These are phyloP conservation scores for Pyrenopolyporus hunteri DNA, from an alignment of 495 filamentous ascomycete genomes.

Conservation along the genomic window DNA sequence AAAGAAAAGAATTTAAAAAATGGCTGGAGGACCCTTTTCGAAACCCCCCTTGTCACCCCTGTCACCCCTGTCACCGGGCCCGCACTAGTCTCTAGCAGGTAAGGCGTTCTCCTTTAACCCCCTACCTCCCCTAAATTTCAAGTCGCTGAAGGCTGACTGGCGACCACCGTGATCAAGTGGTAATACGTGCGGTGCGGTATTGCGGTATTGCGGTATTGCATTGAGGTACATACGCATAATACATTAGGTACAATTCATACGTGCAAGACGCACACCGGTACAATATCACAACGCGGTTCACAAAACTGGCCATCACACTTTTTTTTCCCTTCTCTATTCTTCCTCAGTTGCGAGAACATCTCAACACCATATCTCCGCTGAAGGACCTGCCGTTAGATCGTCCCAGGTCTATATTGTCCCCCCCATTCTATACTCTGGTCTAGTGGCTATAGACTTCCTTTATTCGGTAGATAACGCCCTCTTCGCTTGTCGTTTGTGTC, in stretches of 20 bases:
- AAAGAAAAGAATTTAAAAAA: constrained; percentile 33
- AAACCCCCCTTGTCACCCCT: constrained; percentile 8
- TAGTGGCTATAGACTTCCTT: constrained; percentile 14
- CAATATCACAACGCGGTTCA: constrained; percentile 34
- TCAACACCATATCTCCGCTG: constrained; percentile 27
- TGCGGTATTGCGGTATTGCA: too few species aligned
- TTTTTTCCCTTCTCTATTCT: constrained; percentile 31
- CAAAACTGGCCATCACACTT: constrained; percentile 33
- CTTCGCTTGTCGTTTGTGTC: constrained; percentile 1
- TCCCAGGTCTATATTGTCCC: constrained; percentile 14
- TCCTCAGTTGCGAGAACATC: constrained; percentile 33
- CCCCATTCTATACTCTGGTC: constrained; percentile 6
- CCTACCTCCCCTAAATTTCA: constrained; percentile 36
- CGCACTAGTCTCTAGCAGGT: constrained; percentile 31
- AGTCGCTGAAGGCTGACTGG: constrained; percentile 22
- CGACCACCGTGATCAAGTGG: constrained; percentile 14
- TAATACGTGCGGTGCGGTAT: too few species aligned
- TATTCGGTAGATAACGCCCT: background rate
- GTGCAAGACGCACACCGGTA: constrained; percentile 28
- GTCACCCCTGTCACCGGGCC: constrained; percentile 4
- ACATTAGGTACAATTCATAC: too few species aligned
- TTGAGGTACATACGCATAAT: too few species aligned
- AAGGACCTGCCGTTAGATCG: constrained; percentile 22
- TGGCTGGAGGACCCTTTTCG: constrained; percentile 32
- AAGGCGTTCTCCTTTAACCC: constrained; percentile 42